Conservation (phyloP, 2,329 filamentous ascomycete species). For the Epichloe aotearoae region DNA sequence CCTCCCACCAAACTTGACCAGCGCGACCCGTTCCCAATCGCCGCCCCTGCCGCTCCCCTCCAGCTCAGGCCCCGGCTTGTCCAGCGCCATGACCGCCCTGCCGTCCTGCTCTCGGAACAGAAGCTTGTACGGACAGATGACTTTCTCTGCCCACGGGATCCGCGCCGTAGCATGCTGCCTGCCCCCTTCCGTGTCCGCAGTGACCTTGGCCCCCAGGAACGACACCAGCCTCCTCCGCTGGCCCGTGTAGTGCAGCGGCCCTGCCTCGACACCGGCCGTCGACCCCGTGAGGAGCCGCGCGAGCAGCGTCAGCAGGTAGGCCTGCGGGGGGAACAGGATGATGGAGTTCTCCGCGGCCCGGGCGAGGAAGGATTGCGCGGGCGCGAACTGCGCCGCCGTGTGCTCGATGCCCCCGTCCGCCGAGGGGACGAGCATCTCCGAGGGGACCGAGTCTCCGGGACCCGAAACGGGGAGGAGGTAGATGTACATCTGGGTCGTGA, state of each 20-base stretch:
- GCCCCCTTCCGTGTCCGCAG: slow-evolving; percentile 25
- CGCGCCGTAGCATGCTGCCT: slow-evolving; percentile 26
- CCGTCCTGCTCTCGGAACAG: slow-evolving; percentile 31
- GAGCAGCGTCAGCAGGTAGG: slow-evolving; percentile 54
- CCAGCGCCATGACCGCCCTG: slow-evolving; percentile 40
- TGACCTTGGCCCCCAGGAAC: slow-evolving; percentile 36
- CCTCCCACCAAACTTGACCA: slow-evolving; percentile 39
- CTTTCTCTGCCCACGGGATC: slow-evolving; percentile 46
- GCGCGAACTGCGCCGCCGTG: slow-evolving; percentile 67
- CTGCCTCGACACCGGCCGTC: slow-evolving; percentile 1
- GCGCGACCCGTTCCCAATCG: slow-evolving; percentile 44
- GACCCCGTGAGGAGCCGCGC: slow-evolving; percentile 34
- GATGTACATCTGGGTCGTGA: slow-evolving; percentile 93
- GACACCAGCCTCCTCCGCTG: slow-evolving; percentile 39
- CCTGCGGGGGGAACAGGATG: slow-evolving; percentile 78
- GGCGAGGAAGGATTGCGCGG: slow-evolving; percentile 54
- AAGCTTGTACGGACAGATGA: slow-evolving; percentile 42
- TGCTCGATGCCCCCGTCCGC: slow-evolving; percentile 56
- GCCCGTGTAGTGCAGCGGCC: slow-evolving; percentile 22
- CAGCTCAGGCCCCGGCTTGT: slow-evolving; percentile 44
- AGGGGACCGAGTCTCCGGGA: slow-evolving; percentile 22
- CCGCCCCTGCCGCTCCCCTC: slow-evolving; percentile 34
- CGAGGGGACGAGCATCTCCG: slow-evolving; percentile 48
- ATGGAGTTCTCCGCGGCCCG: slow-evolving; percentile 52
- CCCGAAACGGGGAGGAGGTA: slow-evolving; percentile 58